Evolutionary conservation across 257 asterid genomes (phyloP), one percentile per base, ranked within the genome.

Genomic region (Haberlea rhodopensis): DNA sequence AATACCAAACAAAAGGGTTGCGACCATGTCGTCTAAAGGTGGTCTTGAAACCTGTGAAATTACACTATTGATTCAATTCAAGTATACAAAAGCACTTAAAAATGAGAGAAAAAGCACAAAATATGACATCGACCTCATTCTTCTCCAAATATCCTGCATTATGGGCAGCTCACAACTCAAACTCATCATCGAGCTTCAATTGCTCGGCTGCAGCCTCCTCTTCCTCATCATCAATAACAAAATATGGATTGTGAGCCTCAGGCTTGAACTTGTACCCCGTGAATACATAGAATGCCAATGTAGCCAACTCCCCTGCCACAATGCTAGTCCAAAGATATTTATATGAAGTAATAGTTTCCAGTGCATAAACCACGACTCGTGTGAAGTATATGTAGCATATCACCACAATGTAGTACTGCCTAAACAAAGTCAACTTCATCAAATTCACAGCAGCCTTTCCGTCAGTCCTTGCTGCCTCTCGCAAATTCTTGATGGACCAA

Each of bases 361-460:
- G 71, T 0, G 89, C 97, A 66, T 87, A 87, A 24, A 90, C 97
- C 76, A 87, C 95, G 61, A 90, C 97, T 53, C 97, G 77, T 0
- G 95, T 90, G 60, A 90, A 90, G 85, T 87, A 87, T 66, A 90
- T 90, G 68, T 85, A 90, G 78, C 91, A 90, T 53, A 90, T 85
- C 56, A 90, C 95, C 68, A 90, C 95, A 13, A 90, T 73, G 32
- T 87, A 87, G 58, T 87, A 87, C 37, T 85, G 97, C 79, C 97
- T 83, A 66, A 90, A 90, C 69, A 87, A 51, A 53, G 95, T 90
- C 73, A 87, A 69, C 74, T 90, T 90, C 96, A 85, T 85, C 85
- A 90, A 76, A 75, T 90, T 90, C 75, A 90, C 96, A 0, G 97
- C 95, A 15, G 96, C 96, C 68, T 90, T 90, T 57, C 96, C 97